Evolutionary conservation across 805 yeast genomes (phyloP).

Genomic region (Ogataea chonburiensis): DNA sequence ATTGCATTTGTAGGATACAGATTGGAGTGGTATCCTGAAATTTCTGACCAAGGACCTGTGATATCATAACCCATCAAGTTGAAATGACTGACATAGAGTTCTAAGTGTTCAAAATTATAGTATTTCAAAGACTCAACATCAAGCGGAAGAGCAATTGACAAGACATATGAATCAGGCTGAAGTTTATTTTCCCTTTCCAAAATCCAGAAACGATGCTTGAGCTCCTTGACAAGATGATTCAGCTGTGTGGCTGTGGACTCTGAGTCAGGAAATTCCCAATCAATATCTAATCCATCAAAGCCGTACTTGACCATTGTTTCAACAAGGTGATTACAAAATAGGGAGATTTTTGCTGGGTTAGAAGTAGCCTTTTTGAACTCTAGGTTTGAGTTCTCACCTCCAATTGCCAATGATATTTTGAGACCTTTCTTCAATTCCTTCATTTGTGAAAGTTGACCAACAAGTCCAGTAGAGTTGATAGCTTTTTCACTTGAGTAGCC

Average conservation of each 20-base stretch:
- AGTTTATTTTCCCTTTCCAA: constrained; percentile 32
- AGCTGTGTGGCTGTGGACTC: constrained; percentile 44
- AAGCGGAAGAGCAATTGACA: constrained; percentile 80
- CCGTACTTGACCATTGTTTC: constrained; percentile 50
- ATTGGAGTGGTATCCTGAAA: constrained; percentile 70
- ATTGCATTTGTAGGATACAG: constrained; percentile 37
- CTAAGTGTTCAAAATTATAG: constrained; percentile 54
- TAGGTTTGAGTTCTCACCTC: constrained; percentile 65
- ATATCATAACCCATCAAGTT: constrained; percentile 93
- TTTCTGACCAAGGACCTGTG: constrained; percentile 70
- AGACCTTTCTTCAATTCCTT: constrained; percentile 35
- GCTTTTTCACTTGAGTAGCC: neutral
- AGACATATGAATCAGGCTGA: constrained; percentile 35
- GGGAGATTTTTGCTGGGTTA: constrained; percentile 30
- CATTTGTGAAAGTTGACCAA: constrained; percentile 33
- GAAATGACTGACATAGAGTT: constrained; percentile 61
- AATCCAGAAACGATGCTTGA: constrained; percentile 41
- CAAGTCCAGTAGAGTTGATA: constrained; percentile 23
- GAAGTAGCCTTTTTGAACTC: constrained; percentile 36
- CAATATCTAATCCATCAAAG: constrained; percentile 90
- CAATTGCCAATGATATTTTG: constrained; percentile 70
- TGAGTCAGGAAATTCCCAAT: constrained; percentile 85
- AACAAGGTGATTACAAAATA: constrained; percentile 52
- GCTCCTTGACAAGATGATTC: constrained; percentile 39
- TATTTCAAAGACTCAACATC: constrained; percentile 43